phyloP scores from a whole-genome alignment of 495 filamentous ascomycete genomes.

The Letharia lupina region DNA sequence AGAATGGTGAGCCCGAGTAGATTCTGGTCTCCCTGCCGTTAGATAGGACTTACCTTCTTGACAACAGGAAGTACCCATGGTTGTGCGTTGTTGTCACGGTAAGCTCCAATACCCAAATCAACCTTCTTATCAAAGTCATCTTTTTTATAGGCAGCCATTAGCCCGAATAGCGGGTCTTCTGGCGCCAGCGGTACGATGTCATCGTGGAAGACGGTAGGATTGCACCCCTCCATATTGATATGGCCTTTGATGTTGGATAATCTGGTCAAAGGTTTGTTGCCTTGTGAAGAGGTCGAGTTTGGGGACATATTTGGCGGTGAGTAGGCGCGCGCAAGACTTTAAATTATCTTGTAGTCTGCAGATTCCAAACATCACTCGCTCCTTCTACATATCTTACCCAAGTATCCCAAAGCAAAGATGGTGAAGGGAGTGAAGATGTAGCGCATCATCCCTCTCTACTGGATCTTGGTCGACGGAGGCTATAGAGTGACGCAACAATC shows the following conservation, averaged over 20 bases:
- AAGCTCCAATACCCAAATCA: conserved; percentile 93
- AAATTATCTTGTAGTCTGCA: neutral
- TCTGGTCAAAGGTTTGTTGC: conserved; percentile 30
- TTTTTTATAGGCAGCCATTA: conserved; percentile 80
- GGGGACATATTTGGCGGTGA: conserved; percentile 26
- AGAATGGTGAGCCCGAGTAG: conserved; percentile 1
- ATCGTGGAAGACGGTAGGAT: conserved; percentile 62
- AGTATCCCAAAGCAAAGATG: neutral
- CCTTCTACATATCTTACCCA: neutral
- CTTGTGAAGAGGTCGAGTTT: conserved; percentile 30
- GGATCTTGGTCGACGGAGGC: neutral
- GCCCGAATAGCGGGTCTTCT: conserved; percentile 89
- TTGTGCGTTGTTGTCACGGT: conserved; percentile 90
- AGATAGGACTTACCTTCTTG: conserved; percentile 60
- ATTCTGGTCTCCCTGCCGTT: neutral
- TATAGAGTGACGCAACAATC: neutral
- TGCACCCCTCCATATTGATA: conserved; percentile 34
- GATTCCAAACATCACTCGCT: neutral
- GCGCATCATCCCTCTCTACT: neutral
- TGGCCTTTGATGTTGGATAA: conserved; percentile 39
- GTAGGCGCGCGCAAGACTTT: neutral
- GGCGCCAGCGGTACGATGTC: conserved; percentile 82
- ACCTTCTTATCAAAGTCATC: conserved; percentile 83
- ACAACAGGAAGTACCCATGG: conserved; percentile 98
- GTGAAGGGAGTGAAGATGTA: neutral